Conservation (phyloP, 1,284 basidiomycete genomes). For the Puccinia coronata region DNA sequence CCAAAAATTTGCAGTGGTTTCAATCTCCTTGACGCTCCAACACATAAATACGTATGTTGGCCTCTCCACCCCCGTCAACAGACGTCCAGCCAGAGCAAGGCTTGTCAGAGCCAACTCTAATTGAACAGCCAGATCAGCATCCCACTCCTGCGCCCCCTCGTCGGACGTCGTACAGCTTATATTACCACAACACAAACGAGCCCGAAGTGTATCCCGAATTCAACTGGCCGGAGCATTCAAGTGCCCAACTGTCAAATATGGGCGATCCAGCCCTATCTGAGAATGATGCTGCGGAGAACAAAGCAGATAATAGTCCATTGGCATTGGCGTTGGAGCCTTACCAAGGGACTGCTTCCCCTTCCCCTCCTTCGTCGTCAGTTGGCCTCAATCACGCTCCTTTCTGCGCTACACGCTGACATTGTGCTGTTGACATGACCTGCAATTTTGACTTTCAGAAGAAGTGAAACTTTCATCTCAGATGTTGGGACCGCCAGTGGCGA, state of each 20-base stretch:
- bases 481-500: not conserved
- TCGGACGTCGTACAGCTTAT: conserved; percentile 32
- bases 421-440: not conserved
- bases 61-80: conserved; percentile 36
- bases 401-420: not conserved
- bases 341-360: conserved; percentile 9
- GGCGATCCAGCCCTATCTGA: not conserved
- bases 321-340: not conserved
- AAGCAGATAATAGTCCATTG: not conserved
- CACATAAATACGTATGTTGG: conserved; percentile 25
- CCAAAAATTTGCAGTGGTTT: not conserved
- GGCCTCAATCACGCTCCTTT: not conserved
- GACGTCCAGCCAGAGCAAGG: conserved; percentile 25
- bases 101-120: not conserved
- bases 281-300: not conserved
- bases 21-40: conserved; percentile 26
- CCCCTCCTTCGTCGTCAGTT: conserved; percentile 31
- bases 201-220: conserved; percentile 11
- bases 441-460: not conserved
- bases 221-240: conserved; percentile 8
- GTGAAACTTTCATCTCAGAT: conserved; percentile 21
- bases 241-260: not conserved
- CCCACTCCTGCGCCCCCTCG: conserved; percentile 7
- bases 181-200: conserved; percentile 24
- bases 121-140: conserved; percentile 5